These are phyloP conservation scores for Dalbergia cochinchinensis DNA, from an alignment of 306 rosid genomes.

Conservation along the genomic window DNA sequence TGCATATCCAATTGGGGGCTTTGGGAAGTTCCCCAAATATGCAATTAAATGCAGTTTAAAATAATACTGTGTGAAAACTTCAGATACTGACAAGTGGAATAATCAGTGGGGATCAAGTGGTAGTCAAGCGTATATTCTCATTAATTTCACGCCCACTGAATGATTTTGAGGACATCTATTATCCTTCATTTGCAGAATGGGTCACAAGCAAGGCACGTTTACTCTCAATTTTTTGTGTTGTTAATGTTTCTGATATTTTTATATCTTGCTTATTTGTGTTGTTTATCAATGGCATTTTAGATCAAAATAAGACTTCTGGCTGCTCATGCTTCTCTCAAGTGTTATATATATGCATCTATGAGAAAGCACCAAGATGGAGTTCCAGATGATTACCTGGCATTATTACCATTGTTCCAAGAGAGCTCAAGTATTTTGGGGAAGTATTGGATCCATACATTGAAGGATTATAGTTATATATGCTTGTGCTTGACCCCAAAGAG, in stretches of 20 bases:
- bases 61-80: constrained; percentile 41
- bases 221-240: constrained; percentile 29
- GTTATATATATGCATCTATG: constrained; percentile 90
- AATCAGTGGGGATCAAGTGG: constrained; percentile 88
- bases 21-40: constrained; percentile 25
- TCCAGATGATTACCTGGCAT: constrained; percentile 80
- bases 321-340: constrained; percentile 97
- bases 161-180: constrained; percentile 89
- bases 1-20: constrained; percentile 5
- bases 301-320: constrained; percentile 96
- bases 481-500: constrained; percentile 72
- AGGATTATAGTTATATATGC: constrained; percentile 81
- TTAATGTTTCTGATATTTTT: constrained; percentile 35
- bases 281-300: constrained; percentile 52
- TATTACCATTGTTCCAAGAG: constrained; percentile 86
- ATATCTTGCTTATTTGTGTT: constrained; percentile 23
- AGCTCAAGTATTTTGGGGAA: constrained; percentile 86
- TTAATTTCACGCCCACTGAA: constrained; percentile 88
- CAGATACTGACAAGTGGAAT: constrained; percentile 97
- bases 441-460: constrained; percentile 84
- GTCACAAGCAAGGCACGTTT: constrained; percentile 86
- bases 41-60: constrained; percentile 18
- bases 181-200: constrained; percentile 99
- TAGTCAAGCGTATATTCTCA: constrained; percentile 88
- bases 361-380: constrained; percentile 74